A percentile compares a stretch with the other conserved stretches of the same genome.
These are phyloP conservation scores for Paecilomyces dactylethromorphus DNA, from an alignment of 2,329 filamentous ascomycete genomes.

Conservation along the genomic window DNA sequence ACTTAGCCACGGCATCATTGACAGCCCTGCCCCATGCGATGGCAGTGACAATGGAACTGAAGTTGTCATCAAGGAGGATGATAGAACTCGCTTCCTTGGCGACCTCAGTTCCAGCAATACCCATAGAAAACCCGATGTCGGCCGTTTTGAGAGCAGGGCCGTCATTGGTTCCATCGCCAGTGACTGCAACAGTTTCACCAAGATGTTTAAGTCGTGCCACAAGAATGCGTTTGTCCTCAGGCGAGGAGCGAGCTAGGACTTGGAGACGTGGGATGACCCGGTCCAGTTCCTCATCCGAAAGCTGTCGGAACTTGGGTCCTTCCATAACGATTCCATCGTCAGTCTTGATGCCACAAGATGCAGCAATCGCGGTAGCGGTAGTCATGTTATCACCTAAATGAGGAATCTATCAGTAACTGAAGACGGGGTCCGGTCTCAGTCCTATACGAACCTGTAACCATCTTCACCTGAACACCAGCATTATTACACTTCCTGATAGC, in stretches of 20 bases:
- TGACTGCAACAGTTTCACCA: constrained; percentile 57
- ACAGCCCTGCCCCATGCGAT: constrained; percentile 64
- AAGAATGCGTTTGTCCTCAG: constrained; percentile 61
- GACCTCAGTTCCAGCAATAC: constrained; percentile 60
- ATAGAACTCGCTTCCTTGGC: constrained; percentile 65
- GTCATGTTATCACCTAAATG: constrained; percentile 57
- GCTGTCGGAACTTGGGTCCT: constrained; percentile 59
- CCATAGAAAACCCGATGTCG: constrained; percentile 64
- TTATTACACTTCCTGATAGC: constrained; percentile 61
- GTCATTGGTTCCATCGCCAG: constrained; percentile 63
- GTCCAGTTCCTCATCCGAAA: constrained; percentile 55
- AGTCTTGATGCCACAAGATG: constrained; percentile 63
- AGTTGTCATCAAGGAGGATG: constrained; percentile 62
- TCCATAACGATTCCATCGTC: constrained; percentile 60
- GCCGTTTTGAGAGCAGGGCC: constrained; percentile 60
- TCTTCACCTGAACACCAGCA: constrained; percentile 65
- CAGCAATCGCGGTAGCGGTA: constrained; percentile 67
- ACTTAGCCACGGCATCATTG: constrained; percentile 63
- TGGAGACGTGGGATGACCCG: constrained; percentile 53
- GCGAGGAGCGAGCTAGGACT: constrained; percentile 59
- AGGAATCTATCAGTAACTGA: neutral
- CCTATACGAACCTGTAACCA: constrained; percentile 53
- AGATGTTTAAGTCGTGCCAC: constrained; percentile 56
- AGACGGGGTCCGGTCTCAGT: neutral
- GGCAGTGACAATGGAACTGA: constrained; percentile 58